Evolutionary conservation across 139 green algal genomes (phyloP).

Genomic region (Zygnema circumcarinatum): DNA sequence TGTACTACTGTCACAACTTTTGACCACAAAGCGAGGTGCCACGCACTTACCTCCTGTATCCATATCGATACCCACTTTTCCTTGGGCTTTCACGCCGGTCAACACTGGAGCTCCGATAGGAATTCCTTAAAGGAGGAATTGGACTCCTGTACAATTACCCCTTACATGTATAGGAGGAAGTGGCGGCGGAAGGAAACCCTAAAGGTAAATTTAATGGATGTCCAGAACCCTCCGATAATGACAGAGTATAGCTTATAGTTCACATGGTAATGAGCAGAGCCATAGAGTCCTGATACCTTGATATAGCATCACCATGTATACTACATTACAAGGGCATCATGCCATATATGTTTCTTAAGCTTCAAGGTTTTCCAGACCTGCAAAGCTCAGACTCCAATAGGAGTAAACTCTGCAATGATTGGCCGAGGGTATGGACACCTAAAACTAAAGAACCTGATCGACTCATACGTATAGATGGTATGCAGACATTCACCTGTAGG

Average conservation of each 20-base stretch:
- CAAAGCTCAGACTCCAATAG: too few species aligned
- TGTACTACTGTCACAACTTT: background rate
- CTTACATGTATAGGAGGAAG: background rate
- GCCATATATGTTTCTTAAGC: too few species aligned
- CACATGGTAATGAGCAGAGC: background rate
- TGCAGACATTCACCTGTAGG: background rate
- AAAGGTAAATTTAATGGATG: background rate
- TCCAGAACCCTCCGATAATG: background rate
- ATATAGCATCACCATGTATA: background rate
- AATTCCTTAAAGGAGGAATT: background rate
- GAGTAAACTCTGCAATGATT: too few species aligned
- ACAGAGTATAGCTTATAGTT: background rate
- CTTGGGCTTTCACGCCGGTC: background rate
- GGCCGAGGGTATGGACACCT: too few species aligned
- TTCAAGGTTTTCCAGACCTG: too few species aligned
- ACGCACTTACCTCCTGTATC: background rate
- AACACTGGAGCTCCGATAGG: background rate
- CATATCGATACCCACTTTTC: background rate
- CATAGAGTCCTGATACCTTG: background rate
- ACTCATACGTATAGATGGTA: background rate
- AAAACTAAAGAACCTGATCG: background rate
- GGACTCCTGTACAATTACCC: background rate
- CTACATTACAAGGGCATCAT: too few species aligned
- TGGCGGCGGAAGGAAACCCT: background rate
- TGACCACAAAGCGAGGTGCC: background rate